Conservation (phyloP, 345 rosid genomes). For the Pistacia atlantica region DNA sequence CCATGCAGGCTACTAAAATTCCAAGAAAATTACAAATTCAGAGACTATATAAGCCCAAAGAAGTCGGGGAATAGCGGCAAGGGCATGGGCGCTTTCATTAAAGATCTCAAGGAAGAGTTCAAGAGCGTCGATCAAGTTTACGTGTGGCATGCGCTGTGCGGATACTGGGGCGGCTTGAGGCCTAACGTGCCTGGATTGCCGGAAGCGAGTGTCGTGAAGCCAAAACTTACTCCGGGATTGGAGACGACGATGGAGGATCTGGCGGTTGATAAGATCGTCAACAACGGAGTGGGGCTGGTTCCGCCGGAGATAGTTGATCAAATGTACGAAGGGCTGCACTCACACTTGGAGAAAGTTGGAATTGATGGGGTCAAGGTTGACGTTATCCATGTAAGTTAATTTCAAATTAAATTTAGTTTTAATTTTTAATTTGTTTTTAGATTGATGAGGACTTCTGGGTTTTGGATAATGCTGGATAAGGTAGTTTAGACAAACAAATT, state of each 20-base stretch:
- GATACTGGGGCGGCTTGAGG: constrained; percentile 95
- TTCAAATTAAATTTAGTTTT: too few species aligned
- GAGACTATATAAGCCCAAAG: constrained; percentile 60
- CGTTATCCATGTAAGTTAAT: constrained; percentile 84
- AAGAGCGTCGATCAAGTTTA: constrained; percentile 73
- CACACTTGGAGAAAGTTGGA: constrained; percentile 66
- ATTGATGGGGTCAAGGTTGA: constrained; percentile 98
- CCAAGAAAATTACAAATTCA: constrained; percentile 83
- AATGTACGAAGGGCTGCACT: constrained; percentile 84
- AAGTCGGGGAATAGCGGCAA: constrained; percentile 21
- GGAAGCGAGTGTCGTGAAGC: constrained; percentile 39
- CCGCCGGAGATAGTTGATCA: constrained; percentile 69
- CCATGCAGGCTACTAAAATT: constrained; percentile 85
- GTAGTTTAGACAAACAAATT: too few species aligned
- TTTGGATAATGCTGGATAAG: background rate
- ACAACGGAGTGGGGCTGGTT: constrained; percentile 67
- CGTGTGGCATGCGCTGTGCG: constrained; percentile 96
- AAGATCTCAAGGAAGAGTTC: constrained; percentile 79
- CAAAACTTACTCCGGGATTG: constrained; percentile 74
- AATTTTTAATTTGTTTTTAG: background rate
- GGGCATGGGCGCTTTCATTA: constrained; percentile 84
- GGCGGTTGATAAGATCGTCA: constrained; percentile 88
- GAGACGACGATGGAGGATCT: constrained; percentile 83
- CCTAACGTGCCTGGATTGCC: constrained; percentile 76
- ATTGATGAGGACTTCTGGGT: background rate